phyloP scores from a whole-genome alignment of 2,329 filamentous ascomycete genomes.

The Rhynchosporium secalis region DNA sequence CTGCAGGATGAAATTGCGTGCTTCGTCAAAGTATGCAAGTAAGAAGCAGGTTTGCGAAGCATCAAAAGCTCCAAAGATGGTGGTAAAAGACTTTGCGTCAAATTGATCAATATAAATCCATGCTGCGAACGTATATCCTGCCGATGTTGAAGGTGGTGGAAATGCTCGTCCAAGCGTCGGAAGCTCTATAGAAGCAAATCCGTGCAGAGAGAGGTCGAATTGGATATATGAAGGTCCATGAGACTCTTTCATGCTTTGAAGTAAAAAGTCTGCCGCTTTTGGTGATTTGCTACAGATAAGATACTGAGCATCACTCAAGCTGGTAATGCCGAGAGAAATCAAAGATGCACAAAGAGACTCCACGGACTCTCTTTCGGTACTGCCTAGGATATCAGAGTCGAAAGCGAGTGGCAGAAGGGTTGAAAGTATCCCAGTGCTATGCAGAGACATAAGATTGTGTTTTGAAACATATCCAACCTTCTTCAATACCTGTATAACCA shows the following conservation, averaged over 20 bases:
- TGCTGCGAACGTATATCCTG: conserved; percentile 84
- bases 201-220: conserved; percentile 86
- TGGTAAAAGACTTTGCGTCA: conserved; percentile 83
- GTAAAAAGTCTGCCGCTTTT: conserved; percentile 65
- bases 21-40: conserved; percentile 91
- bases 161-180: conserved; percentile 83
- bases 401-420: conserved; percentile 66
- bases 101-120: conserved; percentile 91
- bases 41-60: conserved; percentile 89
- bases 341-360: conserved; percentile 68
- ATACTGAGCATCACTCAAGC: conserved; percentile 79
- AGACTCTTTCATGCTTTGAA: conserved; percentile 72
- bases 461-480: conserved; percentile 62
- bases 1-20: conserved; percentile 90
- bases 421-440: conserved; percentile 69
- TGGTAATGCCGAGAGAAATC: conserved; percentile 73
- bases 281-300: conserved; percentile 58
- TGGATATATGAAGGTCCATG: conserved; percentile 83
- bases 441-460: conserved; percentile 69
- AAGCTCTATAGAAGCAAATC: conserved; percentile 87
- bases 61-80: conserved; percentile 94
- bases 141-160: conserved; percentile 71
- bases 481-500: conserved; percentile 52
- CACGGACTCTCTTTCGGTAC: conserved; percentile 59
- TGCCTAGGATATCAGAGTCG: conserved; percentile 50